A percentile compares a stretch with the other conserved stretches of the same genome.
Conservation (phyloP, 768 basidiomycete genomes). For the Boletus vinaceobasis region DNA sequence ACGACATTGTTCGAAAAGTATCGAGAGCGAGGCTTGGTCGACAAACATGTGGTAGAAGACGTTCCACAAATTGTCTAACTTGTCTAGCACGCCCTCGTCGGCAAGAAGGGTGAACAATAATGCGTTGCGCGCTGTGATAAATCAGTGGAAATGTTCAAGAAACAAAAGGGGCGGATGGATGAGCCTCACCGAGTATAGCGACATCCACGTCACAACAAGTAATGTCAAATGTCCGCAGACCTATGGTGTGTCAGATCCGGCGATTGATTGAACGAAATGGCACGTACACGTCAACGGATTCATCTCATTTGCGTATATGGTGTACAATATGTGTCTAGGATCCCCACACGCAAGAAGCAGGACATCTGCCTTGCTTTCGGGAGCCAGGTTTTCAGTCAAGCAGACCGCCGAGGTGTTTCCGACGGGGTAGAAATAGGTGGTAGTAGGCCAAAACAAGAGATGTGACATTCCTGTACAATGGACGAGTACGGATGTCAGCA, state of each 20-base stretch:
- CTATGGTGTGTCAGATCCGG: slow-evolving; percentile 5
- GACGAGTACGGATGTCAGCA: not conserved
- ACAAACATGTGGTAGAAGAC: slow-evolving; percentile 26
- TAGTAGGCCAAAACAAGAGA: slow-evolving; percentile 15
- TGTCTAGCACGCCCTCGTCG: slow-evolving; percentile 13
- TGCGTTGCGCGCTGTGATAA: slow-evolving; percentile 24
- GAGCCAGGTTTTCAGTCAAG: slow-evolving; percentile 45
- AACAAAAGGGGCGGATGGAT: not conserved
- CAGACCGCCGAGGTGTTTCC: slow-evolving; percentile 56
- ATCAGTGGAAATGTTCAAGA: not conserved
- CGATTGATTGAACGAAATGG: not conserved
- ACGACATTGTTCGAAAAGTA: slow-evolving; percentile 23
- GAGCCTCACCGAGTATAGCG: slow-evolving; percentile 23
- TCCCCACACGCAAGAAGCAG: slow-evolving; percentile 59
- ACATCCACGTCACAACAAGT: slow-evolving; percentile 31
- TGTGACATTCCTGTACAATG: slow-evolving; percentile 14
- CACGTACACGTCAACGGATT: slow-evolving; percentile 6
- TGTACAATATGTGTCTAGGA: slow-evolving; percentile 49
- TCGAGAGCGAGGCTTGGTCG: slow-evolving; percentile 14
- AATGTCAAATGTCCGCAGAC: slow-evolving; percentile 18
- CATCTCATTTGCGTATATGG: slow-evolving; percentile 28
- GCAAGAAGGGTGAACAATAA: slow-evolving; percentile 26
- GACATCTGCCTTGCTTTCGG: slow-evolving; percentile 36
- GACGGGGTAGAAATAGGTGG: slow-evolving; percentile 51
- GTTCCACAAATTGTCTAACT: slow-evolving; percentile 20